phyloP scores from a whole-genome alignment of 352 stramenopile species.

The Pythium insidiosum region DNA sequence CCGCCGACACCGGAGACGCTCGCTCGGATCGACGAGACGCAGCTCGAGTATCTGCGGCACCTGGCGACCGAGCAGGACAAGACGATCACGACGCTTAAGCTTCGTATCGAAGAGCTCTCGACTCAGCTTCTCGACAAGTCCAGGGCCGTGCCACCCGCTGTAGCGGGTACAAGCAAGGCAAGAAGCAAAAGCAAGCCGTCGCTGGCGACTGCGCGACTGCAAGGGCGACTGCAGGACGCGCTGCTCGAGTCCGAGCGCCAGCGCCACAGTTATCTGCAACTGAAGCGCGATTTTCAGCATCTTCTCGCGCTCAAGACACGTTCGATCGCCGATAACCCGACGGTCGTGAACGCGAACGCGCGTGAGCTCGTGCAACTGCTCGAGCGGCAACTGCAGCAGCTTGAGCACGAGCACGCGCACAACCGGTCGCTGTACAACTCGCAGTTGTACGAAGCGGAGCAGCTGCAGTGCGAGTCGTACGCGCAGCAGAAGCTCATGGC shows the following conservation, averaged over 20 bases:
- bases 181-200: slow-evolving; percentile 10
- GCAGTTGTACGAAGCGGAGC: slow-evolving; percentile 41
- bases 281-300: slow-evolving; percentile 43
- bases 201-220: slow-evolving; percentile 18
- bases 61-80: slow-evolving; percentile 42
- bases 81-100: slow-evolving; percentile 32
- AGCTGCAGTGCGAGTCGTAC: slow-evolving; percentile 45
- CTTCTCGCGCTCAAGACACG: slow-evolving; percentile 34
- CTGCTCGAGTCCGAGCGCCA: slow-evolving; percentile 36
- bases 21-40: slow-evolving; percentile 27
- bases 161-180: not conserved
- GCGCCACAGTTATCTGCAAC: slow-evolving; percentile 27
- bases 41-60: slow-evolving; percentile 36
- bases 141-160: not conserved
- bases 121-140: slow-evolving; percentile 9
- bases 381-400: slow-evolving; percentile 28
- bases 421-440: slow-evolving; percentile 33
- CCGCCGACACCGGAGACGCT: slow-evolving; percentile 20
- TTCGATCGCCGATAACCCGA: slow-evolving; percentile 22
- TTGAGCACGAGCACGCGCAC: slow-evolving; percentile 28
- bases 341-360: slow-evolving; percentile 22
- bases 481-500: slow-evolving; percentile 36
- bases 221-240: slow-evolving; percentile 28
- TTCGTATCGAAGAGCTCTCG: slow-evolving; percentile 33
- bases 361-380: slow-evolving; percentile 29